phyloP scores from a whole-genome alignment of 805 yeast genomes.

The Starmerella vitae region DNA sequence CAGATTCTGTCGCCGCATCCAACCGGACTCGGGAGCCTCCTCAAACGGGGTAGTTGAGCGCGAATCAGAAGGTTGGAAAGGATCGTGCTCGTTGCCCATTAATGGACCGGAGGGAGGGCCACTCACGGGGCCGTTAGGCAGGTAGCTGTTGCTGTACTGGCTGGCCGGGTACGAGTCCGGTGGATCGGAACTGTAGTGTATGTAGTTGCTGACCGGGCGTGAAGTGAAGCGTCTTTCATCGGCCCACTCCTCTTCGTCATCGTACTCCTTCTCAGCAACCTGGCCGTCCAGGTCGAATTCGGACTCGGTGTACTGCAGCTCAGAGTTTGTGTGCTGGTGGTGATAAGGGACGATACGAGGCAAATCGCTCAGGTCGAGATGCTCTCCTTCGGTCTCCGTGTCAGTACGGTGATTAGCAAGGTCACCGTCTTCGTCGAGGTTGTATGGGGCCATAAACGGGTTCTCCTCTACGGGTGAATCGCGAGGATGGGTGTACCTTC shows the following conservation, averaged over 20 bases:
- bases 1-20: constrained; percentile 26
- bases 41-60: constrained; percentile 1
- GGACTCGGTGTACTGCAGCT: constrained; percentile 9
- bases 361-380: constrained; percentile 7
- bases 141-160: neutral
- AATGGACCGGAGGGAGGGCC: neutral
- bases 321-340: constrained; percentile 19
- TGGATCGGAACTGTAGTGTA: neutral
- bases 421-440: constrained; percentile 16
- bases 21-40: constrained; percentile 11
- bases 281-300: constrained; percentile 13
- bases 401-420: constrained; percentile 12
- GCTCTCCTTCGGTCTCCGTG: constrained; percentile 6
- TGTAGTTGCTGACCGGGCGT: constrained; percentile 11
- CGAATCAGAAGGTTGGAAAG: neutral
- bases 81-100: neutral
- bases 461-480: constrained; percentile 12
- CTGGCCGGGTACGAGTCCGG: neutral
- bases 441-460: constrained; percentile 17
- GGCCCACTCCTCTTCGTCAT: constrained; percentile 17
- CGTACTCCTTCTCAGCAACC: constrained; percentile 16
- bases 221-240: constrained; percentile 18
- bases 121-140: neutral
- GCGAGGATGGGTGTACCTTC: constrained; percentile 8
- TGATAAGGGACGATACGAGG: constrained; percentile 17